phyloP scores from a whole-genome alignment of 257 asterid genomes.

The Nicotiana knightiana region DNA sequence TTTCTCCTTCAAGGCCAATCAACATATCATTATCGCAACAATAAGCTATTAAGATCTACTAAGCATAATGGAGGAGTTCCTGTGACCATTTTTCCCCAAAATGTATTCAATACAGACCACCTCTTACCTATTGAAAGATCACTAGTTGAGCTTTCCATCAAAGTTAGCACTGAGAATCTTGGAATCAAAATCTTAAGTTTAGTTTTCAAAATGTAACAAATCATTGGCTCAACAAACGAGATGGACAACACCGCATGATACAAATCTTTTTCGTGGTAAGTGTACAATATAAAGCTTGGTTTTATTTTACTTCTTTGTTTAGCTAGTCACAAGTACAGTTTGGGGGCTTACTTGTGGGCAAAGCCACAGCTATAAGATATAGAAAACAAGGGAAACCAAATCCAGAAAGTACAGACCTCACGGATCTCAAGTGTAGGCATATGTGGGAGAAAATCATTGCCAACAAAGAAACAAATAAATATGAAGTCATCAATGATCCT shows the following conservation, averaged over 20 bases:
- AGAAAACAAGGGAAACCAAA: slow-evolving; percentile 1
- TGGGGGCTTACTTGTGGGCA: background rate
- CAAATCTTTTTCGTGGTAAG: background rate
- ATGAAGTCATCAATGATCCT: slow-evolving; percentile 87
- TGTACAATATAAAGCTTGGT: background rate
- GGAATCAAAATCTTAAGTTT: background rate
- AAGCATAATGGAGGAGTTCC: background rate
- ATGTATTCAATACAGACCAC: background rate
- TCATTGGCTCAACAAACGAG: background rate
- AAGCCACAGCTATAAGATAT: slow-evolving; percentile 4
- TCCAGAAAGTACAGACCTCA: slow-evolving; percentile 54
- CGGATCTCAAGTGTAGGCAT: slow-evolving; percentile 99
- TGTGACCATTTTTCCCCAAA: background rate
- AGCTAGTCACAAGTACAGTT: background rate
- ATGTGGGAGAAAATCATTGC: slow-evolving; percentile 96
- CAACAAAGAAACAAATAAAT: slow-evolving; percentile 95
- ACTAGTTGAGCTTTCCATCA: background rate
- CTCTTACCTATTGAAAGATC: background rate
- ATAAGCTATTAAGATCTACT: background rate
- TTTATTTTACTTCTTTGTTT: background rate
- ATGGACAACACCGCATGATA: background rate
- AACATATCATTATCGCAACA: background rate
- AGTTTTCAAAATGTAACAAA: background rate
- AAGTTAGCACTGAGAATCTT: background rate
- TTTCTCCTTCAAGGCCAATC: background rate